phyloP scores from a whole-genome alignment of 2,329 filamentous ascomycete species.

The Exophiala alcalophila region DNA sequence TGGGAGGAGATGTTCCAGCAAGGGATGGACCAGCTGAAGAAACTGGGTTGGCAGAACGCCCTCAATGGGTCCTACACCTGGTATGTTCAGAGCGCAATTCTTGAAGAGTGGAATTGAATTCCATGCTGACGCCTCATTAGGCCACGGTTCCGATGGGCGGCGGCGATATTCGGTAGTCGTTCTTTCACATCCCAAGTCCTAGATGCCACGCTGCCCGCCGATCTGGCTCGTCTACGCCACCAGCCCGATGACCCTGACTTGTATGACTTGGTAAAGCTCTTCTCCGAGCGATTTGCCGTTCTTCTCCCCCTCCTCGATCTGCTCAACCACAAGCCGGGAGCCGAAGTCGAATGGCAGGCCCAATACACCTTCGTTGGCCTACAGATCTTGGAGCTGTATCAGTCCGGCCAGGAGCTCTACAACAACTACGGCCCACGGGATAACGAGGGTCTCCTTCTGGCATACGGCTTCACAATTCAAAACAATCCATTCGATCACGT shows the following conservation, averaged over 20 bases:
- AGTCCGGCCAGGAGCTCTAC: slow-evolving; percentile 54
- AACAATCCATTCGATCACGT: slow-evolving; percentile 46
- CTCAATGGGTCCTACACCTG: slow-evolving; percentile 38
- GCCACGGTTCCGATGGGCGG: slow-evolving; percentile 48
- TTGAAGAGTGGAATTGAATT: background rate
- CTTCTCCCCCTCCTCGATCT: slow-evolving; percentile 70
- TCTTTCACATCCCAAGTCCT: slow-evolving; percentile 46
- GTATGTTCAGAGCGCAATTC: too few species aligned
- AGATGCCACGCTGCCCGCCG: slow-evolving; percentile 32
- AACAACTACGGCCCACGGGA: slow-evolving; percentile 77
- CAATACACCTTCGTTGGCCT: slow-evolving; percentile 40
- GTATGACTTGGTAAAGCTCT: slow-evolving; percentile 38
- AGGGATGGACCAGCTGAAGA: slow-evolving; percentile 34
- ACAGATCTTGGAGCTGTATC: slow-evolving; percentile 47
- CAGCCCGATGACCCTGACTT: slow-evolving; percentile 30
- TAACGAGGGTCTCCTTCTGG: slow-evolving; percentile 62
- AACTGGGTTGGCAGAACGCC: slow-evolving; percentile 34
- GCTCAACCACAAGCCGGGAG: slow-evolving; percentile 65
- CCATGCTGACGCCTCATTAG: slow-evolving; percentile 29
- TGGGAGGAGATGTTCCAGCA: slow-evolving; percentile 41
- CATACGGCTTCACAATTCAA: slow-evolving; percentile 46
- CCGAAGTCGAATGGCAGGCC: slow-evolving; percentile 59
- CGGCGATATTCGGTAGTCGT: slow-evolving; percentile 44
- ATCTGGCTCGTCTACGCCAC: slow-evolving; percentile 29
- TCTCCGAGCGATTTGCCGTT: slow-evolving; percentile 62